Evolutionary conservation across 2,329 filamentous ascomycete species (phyloP), one percentile per base, ranked within the genome.

Genomic region (Emergomyces africanus): DNA sequence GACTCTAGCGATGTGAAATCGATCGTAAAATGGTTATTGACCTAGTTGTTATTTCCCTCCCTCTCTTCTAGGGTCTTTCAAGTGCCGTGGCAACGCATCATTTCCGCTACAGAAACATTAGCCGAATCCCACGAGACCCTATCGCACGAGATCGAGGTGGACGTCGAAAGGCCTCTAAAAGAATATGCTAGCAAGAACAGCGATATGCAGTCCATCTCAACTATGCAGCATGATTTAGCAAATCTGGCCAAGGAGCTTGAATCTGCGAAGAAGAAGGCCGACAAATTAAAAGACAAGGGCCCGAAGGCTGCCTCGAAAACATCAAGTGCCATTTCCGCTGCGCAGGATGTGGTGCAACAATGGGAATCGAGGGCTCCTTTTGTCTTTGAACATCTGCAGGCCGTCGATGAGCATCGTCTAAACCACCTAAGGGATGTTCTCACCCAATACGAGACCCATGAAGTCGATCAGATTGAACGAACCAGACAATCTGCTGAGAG

Each of bases 341-440:
- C 95, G 49, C 88, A 95, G 63, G 84, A 84, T 61, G 87, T 90
- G n/a, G 83, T 80, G 50, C 82, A 86, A 64, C 88, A 95, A 70
- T 99, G 94, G 94, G 86, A 96, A 59, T 90, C 90, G 0, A 90
- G 96, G 72, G 90, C 94, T 15, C 94, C 94, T 0, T 97, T 89
- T 73, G 87, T 96, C 61, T 96, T 95, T 69, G 94, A 99, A 74
- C 88, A 86, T 61, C 82, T 99, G 30, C 94, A 99, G 71, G 87
- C 89, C 5, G 78, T 95, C 37, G 94, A 99, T 69, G 94, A 99
- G 76, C 86, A 83, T 66, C 84, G 94, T 59, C 78, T 95, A 65
- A 96, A 96, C 72, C 87, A 95, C 68, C 79, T 99, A 61, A 87
- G 92, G 62, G 92, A 97, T 72, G 83, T 89, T 46, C 81, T 99